Evolutionary conservation across 2,329 filamentous ascomycete species (phyloP), one percentile per base, ranked within the genome.

Genomic region (Colletotrichum theobromicola): DNA sequence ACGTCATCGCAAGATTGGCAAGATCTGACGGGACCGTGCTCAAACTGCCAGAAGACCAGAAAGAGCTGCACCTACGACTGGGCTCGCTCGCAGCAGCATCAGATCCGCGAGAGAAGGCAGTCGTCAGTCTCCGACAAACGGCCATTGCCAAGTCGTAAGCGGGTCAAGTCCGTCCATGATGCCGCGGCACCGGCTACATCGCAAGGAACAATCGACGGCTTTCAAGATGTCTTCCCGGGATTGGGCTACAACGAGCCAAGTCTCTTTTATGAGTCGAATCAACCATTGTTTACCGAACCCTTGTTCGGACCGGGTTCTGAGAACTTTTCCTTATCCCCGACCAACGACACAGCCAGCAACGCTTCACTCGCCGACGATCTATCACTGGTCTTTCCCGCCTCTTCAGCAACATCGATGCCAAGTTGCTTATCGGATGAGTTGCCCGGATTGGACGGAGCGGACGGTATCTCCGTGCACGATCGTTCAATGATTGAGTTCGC

Each of bases 1-100:
- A 63, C 55, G 42, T 50, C 42, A 13, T 8, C 6, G 7, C 9
- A 35, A 74, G 72, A 74, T 18, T 74, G 72, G 67, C 42, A 74
- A 16, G 37, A 32, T 62, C 13, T 65, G 12, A 32, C 21, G 7
- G 68, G 46, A 10, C 74, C 77, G 15, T 82, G 81, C 62, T 79
- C 80, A 0, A 82, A 82, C 16, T 82, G 81, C 34, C 67, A 74
- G 7, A 81, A 78, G 68, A 82, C 81, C 18, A 77, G 79, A 8
- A 82, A 82, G 58, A 75, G 73, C 12, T 82, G 81, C 16, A 79
- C 80, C 2, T 70, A 81, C 50, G 77, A 81, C 10, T 82, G 81
- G 81, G 78, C 71, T 13, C 72, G 68, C 55, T 70, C 75, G n/a
- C 74, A 77, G 50, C 65, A 74, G 16, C 30, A 46, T 13, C 72